Base-by-base conservation (phyloP, 1,139 yeast genomes). In the Entelexis paramagnoliae region DNA sequence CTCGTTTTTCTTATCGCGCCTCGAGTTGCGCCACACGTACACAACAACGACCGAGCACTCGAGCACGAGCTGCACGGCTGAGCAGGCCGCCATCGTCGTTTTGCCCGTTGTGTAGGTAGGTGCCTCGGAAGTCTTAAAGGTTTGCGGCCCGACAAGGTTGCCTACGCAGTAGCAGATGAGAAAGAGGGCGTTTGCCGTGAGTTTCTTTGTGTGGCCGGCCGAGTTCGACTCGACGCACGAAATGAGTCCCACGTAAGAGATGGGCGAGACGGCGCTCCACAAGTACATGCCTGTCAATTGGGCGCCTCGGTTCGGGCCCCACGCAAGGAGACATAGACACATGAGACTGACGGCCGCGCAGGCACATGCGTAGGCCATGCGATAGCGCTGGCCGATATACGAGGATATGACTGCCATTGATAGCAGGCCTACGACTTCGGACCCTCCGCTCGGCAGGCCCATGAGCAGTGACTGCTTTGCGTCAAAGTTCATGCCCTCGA, bases 161-260 rank as follows among this genome's bases (percentile, higher is more conserved):
- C 84, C 84, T 33, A 74, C 77, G 59, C 82, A 78, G 64, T 77
- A 79, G 3, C 76, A 79, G 48, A 79, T 66, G 54, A 79, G 69
- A 49, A 78, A 61, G 65, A 75, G 53, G 1, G 72, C 69, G 47
- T 64, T 64, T 42, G 72, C 71, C 39, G 76, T 72, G 48, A 68
- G 66, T 63, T 75, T 78, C 64, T 79, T 80, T 33, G 84, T 78
- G 54, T 77, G 78, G 16, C 84, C 84, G 9, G 81, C 80, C 17
- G 74, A 71, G 59, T 80, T 79, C 3, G 79, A 72, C 32, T 79
- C 69, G 44, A 79, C 68, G 49, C 71, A 65, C 6, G 61, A 53
- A 14, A 58, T 46, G 14, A 73, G 61, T 57, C 78, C 77, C 38
- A 77, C 73, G 51, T 73, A 72, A 1, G 75, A 72, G 39, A 76